Evolutionary conservation across 2,329 filamentous ascomycete genomes (phyloP).

Genomic region (Colletotrichum sojae): DNA sequence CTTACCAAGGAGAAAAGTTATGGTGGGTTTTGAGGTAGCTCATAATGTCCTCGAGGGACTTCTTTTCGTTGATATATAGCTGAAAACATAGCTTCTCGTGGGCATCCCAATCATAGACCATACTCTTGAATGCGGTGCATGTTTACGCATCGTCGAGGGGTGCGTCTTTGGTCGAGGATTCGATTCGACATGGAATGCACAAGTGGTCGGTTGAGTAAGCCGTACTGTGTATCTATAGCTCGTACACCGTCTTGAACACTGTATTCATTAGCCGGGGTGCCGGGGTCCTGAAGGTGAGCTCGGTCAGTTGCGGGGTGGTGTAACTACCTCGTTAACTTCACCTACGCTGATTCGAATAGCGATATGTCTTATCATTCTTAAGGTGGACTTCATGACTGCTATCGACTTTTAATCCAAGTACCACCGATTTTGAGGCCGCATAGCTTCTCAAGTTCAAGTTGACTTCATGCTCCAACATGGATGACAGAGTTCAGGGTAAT

Average conservation of each 20-base stretch:
- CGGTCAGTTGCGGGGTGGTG: conserved; percentile 1
- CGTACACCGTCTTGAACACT: neutral
- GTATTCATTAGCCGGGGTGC: neutral
- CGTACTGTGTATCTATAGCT: conserved; percentile 22
- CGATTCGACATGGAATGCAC: conserved; percentile 12
- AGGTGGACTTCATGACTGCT: too few relatives aligned
- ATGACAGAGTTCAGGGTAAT: neutral
- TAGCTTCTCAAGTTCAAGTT: too few relatives aligned
- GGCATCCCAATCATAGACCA: conserved; percentile 64
- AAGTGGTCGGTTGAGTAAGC: conserved; percentile 40
- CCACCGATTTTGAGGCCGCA: too few relatives aligned
- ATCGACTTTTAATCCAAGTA: too few relatives aligned
- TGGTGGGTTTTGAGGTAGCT: conserved; percentile 75
- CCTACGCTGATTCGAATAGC: too few relatives aligned
- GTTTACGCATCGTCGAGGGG: conserved; percentile 10
- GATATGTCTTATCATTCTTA: too few relatives aligned
- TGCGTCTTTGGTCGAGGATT: conserved; percentile 32
- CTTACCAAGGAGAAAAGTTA: conserved; percentile 80
- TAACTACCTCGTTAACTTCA: too few relatives aligned
- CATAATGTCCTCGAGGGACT: conserved; percentile 81
- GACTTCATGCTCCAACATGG: too few relatives aligned
- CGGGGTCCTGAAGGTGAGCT: conserved; percentile 7
- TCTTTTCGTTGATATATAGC: conserved; percentile 84
- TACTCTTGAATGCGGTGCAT: conserved; percentile 45
- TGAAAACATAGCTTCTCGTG: conserved; percentile 62